A percentile compares a stretch with the other conserved stretches of the same genome.
Evolutionary conservation across 495 filamentous ascomycete species (phyloP).

Genomic region (Trichoderma reesei): DNA sequence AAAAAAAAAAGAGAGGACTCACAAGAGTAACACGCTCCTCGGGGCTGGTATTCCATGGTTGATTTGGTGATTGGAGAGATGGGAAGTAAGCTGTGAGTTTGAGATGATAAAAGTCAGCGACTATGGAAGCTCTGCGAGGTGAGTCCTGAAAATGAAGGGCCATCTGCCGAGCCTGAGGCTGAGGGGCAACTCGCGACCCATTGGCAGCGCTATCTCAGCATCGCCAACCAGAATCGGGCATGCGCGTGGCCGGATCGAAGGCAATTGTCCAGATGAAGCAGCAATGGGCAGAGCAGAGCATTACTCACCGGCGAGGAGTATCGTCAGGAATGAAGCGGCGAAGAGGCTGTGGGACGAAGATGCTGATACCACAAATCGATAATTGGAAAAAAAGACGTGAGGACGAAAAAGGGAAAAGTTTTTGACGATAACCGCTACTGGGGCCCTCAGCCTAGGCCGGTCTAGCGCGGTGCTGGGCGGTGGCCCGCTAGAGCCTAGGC

Average conservation of each 20-base stretch:
- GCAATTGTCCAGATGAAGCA: not conserved
- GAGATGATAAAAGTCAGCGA: not conserved
- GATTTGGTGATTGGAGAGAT: constrained; percentile 4
- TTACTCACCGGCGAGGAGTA: not conserved
- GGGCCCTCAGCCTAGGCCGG: constrained; percentile 5
- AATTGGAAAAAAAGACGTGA: constrained; percentile 7
- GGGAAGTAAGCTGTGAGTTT: not conserved
- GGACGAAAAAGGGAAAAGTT: constrained; percentile 9
- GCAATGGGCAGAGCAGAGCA: not conserved
- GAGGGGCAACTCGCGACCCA: constrained; percentile 2
- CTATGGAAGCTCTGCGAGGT: not conserved
- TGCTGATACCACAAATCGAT: constrained; percentile 6
- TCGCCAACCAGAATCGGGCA: not conserved
- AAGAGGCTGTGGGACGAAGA: not conserved
- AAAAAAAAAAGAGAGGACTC: constrained; percentile 4
- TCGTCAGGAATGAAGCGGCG: not conserved
- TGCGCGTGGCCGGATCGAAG: not conserved
- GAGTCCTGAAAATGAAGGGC: not conserved
- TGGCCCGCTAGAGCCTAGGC: constrained; percentile 6
- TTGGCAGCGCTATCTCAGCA: not conserved
- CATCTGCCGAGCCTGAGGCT: constrained; percentile 2
- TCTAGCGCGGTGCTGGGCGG: not conserved
- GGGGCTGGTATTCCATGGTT: constrained; percentile 8
- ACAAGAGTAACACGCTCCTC: constrained; percentile 11
- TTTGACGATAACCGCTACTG: constrained; percentile 3